Evolutionary conservation across 306 rosid genomes (phyloP), one percentile per base, ranked within the genome.

Genomic region (Castanea crenata): DNA sequence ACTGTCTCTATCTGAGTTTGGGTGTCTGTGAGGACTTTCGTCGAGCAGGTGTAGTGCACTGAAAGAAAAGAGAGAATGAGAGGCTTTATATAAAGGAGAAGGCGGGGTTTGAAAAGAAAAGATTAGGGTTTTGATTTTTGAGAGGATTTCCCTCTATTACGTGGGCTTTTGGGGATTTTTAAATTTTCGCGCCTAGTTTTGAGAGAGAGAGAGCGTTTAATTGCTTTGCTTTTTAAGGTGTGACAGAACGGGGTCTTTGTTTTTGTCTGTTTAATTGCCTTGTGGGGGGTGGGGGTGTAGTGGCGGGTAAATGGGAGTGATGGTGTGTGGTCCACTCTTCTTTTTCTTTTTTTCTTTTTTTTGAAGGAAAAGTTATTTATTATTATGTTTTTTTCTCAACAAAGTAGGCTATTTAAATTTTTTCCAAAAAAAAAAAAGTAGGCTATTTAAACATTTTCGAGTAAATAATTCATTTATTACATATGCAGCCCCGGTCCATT

Each of bases 1-100:
- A 10, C 32, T 7, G 3, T 21, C 15, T 49, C 5, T 49, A 7
- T 5, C 12, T 71, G 55, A 4, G 31, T 8, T 54, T n/a, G 51
- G 55, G 18, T 79, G 46, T 32, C 46, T 41, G 25, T n/a, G 74
- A 73, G 74, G 84, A 85, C 73, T 89, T 86, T 82, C 69, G 72
- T 81, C 93, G 82, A 93, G 85, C 90, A 77, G 88, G 82, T 89
- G 15, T 8, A 34, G 83, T 23, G 87, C 92, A 41, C 61, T 11
- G 54, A 49, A 49, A 12, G 14, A 10, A 49, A 13, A 13, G 7
- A 12, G 1, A 8, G 0, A 5, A 4, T 1, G 14, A 14, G 19
- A 32, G 21, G 9, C 63, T 32, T 1, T 49, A 46, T 83, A 80
- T 80, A 77, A 79, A 85, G 58, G 27, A 55, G 16, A 6, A n/a